Base-by-base conservation (phyloP, 768 basidiomycete species). In the Mycena haematopus region DNA sequence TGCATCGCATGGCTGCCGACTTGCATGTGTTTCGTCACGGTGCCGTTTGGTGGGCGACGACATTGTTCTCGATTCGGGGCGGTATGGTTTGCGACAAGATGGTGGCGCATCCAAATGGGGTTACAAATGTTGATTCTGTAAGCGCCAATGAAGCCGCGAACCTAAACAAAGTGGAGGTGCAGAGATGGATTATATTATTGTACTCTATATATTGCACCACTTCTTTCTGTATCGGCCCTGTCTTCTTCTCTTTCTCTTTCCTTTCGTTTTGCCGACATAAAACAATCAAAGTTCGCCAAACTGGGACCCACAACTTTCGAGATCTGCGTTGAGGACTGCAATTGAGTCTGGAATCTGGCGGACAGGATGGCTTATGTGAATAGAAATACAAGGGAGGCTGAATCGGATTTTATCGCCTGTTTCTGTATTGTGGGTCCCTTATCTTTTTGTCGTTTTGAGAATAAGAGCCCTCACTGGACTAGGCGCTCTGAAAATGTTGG, bases 21-120 rank as follows among this genome's bases (percentile, higher is more conserved):
- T 31, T 71, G 64, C 68, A 56, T 76, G 71, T 50, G 75, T 77
- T 22, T 76, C 69, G 36, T 72, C 70, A 56, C 55, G 52, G 19
- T 57, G 19, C 44, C 78, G 79, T 73, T 79, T 79, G 35, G 56
- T 9, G 54, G 74, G 33, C 33, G 29, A 31, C 31, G 29, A 35
- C 50, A 35, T 52, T 52, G 50, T 52, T 50, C 50, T 52, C 10
- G 33, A 45, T 52, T 52, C 29, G 33, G 50, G 50, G 27, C 13
- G 8, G 31, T 5, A 9, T 31, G 19, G 49, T 29, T 31, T 11
- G n/a, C 29, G 27, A 21, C 14, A 33, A 50, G 44, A 21, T 42
- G 15, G 49, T 6, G 25, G 45, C 3, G 7, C 40, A 47, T 11
- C 25, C 25, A 47, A 47, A 47, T 47, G 46, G 24, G 15, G 46